Evolutionary conservation across 2,329 filamentous ascomycete genomes (phyloP), one percentile per base, ranked within the genome.

Genomic region (Rhynchosporium secalis): DNA sequence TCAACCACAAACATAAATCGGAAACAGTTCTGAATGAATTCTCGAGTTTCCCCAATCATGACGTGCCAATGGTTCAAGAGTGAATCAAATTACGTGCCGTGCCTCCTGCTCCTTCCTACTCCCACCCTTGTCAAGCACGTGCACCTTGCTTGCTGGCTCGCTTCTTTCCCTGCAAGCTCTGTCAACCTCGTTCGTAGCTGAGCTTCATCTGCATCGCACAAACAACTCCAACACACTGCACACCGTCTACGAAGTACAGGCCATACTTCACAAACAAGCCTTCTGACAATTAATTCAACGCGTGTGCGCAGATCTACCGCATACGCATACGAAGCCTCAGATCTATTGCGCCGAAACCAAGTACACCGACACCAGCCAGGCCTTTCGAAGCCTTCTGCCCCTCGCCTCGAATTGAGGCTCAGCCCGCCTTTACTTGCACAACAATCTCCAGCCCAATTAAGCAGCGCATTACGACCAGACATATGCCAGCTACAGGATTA

Each of bases 221-320:
- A 65, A 54, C 20, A 59, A 66, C 41, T 41, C 47, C 59, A 58
- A 15, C 43, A 43, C 40, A 64, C 56, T 46, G 48, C 33, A 59
- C 20, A 20, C 20, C 20, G 20, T 20, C 1, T 20, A 20, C 20
- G 20, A 20, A 20, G 20, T 57, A 46, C n/a, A 47, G 41, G 28
- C 45, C 33, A n/a, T 49, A 58, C 45, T 20, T 31, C 47, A 31
- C 45, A 20, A 40, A 26, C 46, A 38, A 20, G 46, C 20, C 33
- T 8, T 43, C 45, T 43, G 46, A 58, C 46, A 28, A 43, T 46
- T 65, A 68, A 68, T 65, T 67, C 62, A 20, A 66, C 60, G 43
- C 48, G 61, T 63, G 61, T 63, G 61, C 62, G 61, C 48, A 63
- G 58, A 15, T 12, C 57, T 60, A 58, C 65, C 60, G 59, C 13